Conservation (phyloP, 495 filamentous ascomycete species). For the Alectoria sarmentosa region DNA sequence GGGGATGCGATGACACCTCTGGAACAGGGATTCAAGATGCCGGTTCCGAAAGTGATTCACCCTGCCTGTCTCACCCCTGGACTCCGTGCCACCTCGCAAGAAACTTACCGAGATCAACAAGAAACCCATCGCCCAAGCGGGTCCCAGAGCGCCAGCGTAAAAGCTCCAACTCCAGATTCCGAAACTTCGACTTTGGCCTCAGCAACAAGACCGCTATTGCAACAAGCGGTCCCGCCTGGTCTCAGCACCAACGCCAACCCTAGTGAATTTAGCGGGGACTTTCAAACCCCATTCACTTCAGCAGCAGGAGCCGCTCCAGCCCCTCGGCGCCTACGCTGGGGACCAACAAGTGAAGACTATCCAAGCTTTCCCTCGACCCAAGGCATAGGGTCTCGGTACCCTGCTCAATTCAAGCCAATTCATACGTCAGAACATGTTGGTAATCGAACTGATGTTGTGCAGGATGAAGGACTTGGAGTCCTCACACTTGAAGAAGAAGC, state of each 20-base stretch:
- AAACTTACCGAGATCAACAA: too few relatives aligned
- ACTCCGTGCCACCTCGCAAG: too few relatives aligned
- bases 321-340: too few relatives aligned
- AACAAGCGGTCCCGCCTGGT: neutral
- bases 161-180: neutral
- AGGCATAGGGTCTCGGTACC: neutral
- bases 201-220: neutral
- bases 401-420: neutral
- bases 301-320: neutral
- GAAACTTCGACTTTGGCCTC: too few relatives aligned
- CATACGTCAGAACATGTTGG: neutral
- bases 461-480: neutral
- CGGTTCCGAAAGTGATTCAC: too few relatives aligned
- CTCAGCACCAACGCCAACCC: neutral
- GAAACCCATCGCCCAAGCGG: too few relatives aligned
- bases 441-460: neutral
- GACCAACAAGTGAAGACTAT: neutral
- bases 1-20: too few relatives aligned
- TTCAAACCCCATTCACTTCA: neutral
- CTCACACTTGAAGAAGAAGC: neutral
- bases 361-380: neutral
- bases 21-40: too few relatives aligned
- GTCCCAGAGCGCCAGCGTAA: neutral
- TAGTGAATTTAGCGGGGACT: neutral
- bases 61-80: too few relatives aligned